A percentile compares a stretch with the other conserved stretches of the same genome.
Conservation (phyloP, 2,329 filamentous ascomycete genomes). For the Colletotrichum sp. region DNA sequence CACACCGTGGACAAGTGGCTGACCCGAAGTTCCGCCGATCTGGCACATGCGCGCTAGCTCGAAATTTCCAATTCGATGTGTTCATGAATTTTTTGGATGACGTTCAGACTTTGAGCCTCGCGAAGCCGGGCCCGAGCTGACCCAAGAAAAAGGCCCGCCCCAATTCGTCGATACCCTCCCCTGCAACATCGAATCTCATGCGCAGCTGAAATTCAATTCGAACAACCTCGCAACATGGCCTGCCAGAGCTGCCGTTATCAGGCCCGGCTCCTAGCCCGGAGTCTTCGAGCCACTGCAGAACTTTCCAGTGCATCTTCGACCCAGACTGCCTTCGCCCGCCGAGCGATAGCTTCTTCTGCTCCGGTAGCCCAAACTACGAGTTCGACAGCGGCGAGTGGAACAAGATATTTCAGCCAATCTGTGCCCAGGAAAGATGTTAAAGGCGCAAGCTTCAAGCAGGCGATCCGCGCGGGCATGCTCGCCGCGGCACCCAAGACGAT, state of each 20-base stretch:
- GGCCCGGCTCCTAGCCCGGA: slow-evolving; percentile 43
- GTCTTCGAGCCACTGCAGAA: slow-evolving; percentile 19
- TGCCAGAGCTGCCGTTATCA: slow-evolving; percentile 54
- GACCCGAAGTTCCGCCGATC: slow-evolving; percentile 21
- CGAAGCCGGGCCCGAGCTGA: not conserved
- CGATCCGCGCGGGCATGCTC: slow-evolving; percentile 8
- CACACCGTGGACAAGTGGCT: not conserved
- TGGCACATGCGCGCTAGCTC: slow-evolving; percentile 4
- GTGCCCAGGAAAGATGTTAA: slow-evolving; percentile 24
- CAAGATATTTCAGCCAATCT: slow-evolving; percentile 43
- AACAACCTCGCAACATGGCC: slow-evolving; percentile 42
- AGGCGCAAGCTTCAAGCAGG: slow-evolving; percentile 7
- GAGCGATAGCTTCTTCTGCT: not conserved
- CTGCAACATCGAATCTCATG: not conserved
- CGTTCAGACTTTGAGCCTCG: slow-evolving; percentile 18
- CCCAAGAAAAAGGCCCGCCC: not conserved
- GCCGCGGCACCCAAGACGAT: slow-evolving; percentile 20
- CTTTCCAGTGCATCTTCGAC: slow-evolving; percentile 5
- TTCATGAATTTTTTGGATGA: slow-evolving; percentile 24
- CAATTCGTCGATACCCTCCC: not conserved
- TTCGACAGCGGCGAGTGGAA: slow-evolving; percentile 10
- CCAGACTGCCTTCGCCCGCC: not conserved
- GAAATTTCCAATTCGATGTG: slow-evolving; percentile 22
- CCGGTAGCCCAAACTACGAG: not conserved
- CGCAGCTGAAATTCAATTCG: not conserved